These are phyloP conservation scores for Fusarium cicatricum DNA, from an alignment of 2,329 filamentous ascomycete genomes.

Conservation along the genomic window DNA sequence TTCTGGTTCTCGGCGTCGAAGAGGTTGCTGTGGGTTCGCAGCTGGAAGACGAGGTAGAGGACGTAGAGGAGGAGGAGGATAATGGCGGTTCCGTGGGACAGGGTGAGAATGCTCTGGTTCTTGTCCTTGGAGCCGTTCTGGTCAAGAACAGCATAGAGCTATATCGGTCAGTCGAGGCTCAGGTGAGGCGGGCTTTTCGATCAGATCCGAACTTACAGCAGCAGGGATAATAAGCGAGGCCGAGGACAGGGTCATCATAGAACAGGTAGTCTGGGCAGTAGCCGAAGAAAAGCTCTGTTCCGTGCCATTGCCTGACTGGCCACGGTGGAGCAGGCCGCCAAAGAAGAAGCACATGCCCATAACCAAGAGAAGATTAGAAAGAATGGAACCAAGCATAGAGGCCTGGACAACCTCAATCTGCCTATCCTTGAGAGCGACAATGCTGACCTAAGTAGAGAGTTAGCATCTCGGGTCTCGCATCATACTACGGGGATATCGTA, in stretches of 20 bases:
- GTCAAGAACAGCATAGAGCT: slow-evolving; percentile 73
- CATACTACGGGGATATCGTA: slow-evolving; percentile 48
- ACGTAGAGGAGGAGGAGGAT: slow-evolving; percentile 79
- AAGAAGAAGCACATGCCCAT: slow-evolving; percentile 83
- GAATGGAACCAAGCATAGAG: slow-evolving; percentile 94
- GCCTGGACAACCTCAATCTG: slow-evolving; percentile 98
- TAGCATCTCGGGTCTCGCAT: slow-evolving; percentile 4
- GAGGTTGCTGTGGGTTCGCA: slow-evolving; percentile 75
- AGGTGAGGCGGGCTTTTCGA: neutral
- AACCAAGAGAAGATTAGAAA: slow-evolving; percentile 92
- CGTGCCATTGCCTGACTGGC: slow-evolving; percentile 62
- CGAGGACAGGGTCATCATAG: slow-evolving; percentile 77
- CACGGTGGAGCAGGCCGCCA: slow-evolving; percentile 71
- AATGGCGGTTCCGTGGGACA: slow-evolving; percentile 79
- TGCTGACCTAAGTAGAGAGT: slow-evolving; percentile 73
- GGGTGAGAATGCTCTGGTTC: slow-evolving; percentile 67
- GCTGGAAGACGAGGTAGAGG: slow-evolving; percentile 80
- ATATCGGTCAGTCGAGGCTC: slow-evolving; percentile 24
- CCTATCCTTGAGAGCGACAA: slow-evolving; percentile 83
- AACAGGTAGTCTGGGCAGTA: slow-evolving; percentile 79
- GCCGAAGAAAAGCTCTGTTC: slow-evolving; percentile 80
- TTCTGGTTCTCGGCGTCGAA: slow-evolving; percentile 65
- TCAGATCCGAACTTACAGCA: slow-evolving; percentile 56
- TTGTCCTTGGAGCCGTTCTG: slow-evolving; percentile 53
- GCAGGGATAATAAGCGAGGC: slow-evolving; percentile 83